Evolutionary conservation across 2,329 filamentous ascomycete species (phyloP).

Genomic region (Botrytis fabae): DNA sequence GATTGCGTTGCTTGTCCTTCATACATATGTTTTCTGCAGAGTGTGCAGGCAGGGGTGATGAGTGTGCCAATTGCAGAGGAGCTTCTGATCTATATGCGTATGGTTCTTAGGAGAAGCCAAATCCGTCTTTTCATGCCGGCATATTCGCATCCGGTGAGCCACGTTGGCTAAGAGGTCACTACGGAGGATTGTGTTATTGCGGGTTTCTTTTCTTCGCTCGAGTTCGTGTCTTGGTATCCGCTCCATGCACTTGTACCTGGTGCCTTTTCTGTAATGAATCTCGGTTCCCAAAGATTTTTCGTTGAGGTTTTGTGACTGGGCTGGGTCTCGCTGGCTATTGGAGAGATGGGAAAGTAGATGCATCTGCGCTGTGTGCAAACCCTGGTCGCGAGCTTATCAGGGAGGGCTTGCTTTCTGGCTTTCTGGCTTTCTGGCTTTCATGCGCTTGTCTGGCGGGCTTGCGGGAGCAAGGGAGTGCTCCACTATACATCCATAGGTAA

Average conservation of each 20-base stretch:
- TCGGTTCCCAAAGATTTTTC: background rate
- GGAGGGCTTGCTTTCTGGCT: background rate
- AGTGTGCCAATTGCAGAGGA: background rate
- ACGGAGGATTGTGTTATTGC: background rate
- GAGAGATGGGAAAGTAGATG: background rate
- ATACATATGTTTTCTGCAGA: background rate
- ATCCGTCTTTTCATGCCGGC: background rate
- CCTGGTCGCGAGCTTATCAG: background rate
- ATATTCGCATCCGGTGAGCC: background rate
- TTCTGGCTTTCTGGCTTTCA: background rate
- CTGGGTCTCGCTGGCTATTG: background rate
- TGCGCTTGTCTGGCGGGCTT: background rate
- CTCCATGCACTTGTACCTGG: background rate
- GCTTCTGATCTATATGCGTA: background rate
- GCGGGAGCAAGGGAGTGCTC: background rate
- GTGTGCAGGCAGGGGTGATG: background rate
- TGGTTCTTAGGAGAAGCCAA: background rate
- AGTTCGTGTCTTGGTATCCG: background rate
- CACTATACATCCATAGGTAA: background rate
- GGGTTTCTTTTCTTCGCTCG: background rate
- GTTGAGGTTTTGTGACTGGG: background rate
- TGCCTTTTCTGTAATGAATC: background rate
- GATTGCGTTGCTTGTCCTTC: conserved; percentile 9
- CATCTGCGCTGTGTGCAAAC: background rate
- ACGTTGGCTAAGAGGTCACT: background rate